These are phyloP conservation scores for Penicillium glabrum DNA, from an alignment of 2,329 filamentous ascomycete species.

Conservation along the genomic window DNA sequence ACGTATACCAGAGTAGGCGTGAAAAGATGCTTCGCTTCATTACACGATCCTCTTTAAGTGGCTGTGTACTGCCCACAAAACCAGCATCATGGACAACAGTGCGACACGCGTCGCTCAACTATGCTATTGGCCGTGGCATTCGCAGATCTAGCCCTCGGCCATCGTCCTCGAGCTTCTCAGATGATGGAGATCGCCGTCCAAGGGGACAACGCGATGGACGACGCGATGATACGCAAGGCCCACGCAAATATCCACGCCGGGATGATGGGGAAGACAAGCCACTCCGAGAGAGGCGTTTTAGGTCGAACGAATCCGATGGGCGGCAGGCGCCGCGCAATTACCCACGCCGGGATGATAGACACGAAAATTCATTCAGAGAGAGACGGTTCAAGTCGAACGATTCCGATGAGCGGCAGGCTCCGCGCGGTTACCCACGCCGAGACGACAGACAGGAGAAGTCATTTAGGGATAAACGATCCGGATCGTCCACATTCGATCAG, in stretches of 20 bases:
- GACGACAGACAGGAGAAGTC: background rate
- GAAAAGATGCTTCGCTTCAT: constrained; percentile 11
- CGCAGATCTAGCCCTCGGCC: constrained; percentile 43
- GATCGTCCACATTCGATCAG: constrained; percentile 22
- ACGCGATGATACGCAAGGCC: background rate
- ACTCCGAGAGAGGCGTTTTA: background rate
- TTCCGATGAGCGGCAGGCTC: background rate
- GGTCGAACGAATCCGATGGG: background rate
- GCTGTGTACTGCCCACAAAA: background rate
- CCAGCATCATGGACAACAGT: constrained; percentile 16
- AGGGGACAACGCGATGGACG: constrained; percentile 2
- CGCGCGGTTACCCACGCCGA: background rate
- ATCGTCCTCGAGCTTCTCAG: constrained; percentile 3
- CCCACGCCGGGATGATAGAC: background rate
- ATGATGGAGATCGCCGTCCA: background rate
- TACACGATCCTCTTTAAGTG: background rate
- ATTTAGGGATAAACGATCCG: background rate
- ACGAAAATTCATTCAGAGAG: background rate
- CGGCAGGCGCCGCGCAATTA: background rate
- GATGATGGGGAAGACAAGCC: background rate
- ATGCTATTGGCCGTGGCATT: constrained; percentile 68
- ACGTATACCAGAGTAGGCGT: background rate
- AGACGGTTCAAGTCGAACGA: background rate
- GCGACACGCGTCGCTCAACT: constrained; percentile 60
- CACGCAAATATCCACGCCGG: background rate